phyloP scores from a whole-genome alignment of 129 eudicot genomes.

The Escallonia rubra region DNA sequence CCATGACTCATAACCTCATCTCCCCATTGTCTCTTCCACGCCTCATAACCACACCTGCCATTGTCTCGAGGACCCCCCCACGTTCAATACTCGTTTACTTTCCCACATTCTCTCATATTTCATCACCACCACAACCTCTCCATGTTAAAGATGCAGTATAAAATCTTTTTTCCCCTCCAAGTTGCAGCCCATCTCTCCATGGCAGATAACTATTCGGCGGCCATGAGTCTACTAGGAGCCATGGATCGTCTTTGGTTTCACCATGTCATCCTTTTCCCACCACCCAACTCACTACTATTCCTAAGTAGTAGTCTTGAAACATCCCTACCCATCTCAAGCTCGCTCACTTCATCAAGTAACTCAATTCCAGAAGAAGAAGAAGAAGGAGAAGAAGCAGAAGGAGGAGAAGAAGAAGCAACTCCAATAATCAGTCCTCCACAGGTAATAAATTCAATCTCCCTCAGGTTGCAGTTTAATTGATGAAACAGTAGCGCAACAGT shows the following conservation, averaged over 20 bases:
- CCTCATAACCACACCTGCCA: conserved; percentile 24
- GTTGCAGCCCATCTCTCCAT: conserved; percentile 3
- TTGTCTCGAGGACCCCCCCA: conserved; percentile 10
- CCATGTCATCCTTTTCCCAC: conserved; percentile 26
- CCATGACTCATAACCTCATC: conserved; percentile 19
- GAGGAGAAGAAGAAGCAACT: neutral
- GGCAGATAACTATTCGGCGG: conserved; percentile 16
- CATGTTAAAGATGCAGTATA: neutral
- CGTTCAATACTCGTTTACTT: neutral
- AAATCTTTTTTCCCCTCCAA: neutral
- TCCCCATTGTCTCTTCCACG: neutral
- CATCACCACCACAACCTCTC: neutral
- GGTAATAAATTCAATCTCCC: conserved; percentile 4
- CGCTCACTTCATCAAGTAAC: neutral
- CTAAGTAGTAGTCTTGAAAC: conserved; percentile 1
- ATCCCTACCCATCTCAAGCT: conserved; percentile 7
- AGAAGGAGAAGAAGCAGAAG: conserved; percentile 1
- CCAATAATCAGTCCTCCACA: neutral
- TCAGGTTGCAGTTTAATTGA: neutral
- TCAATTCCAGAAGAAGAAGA: conserved; percentile 5
- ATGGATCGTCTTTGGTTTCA: conserved; percentile 51
- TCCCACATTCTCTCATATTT: conserved; percentile 4
- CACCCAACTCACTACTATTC: conserved; percentile 4
- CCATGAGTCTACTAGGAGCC: conserved; percentile 15
- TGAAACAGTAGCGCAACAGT: too few species aligned